phyloP scores from a whole-genome alignment of 2,329 filamentous ascomycete genomes.

The Byssoonygena ceratinophila region DNA sequence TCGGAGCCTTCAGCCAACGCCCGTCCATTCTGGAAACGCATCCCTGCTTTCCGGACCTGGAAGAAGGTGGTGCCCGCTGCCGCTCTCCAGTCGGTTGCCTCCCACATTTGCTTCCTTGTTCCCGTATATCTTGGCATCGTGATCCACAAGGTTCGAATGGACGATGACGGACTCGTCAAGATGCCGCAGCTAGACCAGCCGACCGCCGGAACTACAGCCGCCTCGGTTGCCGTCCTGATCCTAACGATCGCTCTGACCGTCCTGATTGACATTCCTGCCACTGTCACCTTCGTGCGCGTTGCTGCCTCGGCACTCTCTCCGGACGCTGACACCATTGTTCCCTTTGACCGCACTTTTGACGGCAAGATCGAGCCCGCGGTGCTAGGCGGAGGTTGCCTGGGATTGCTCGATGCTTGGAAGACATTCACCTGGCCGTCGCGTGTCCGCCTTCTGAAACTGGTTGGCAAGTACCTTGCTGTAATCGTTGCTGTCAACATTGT shows the following conservation, averaged over 20 bases:
- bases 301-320: conserved; percentile 78
- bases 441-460: conserved; percentile 61
- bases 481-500: conserved; percentile 40
- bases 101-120: conserved; percentile 40
- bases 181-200: conserved; percentile 12
- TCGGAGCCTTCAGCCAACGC: conserved; percentile 52
- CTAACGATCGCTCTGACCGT: conserved; percentile 39
- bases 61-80: conserved; percentile 60
- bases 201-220: conserved; percentile 34
- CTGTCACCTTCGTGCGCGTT: conserved; percentile 67
- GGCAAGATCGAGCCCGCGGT: conserved; percentile 66
- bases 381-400: conserved; percentile 60
- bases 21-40: conserved; percentile 51
- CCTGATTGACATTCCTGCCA: conserved; percentile 62
- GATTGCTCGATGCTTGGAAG: conserved; percentile 65
- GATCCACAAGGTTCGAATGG: conserved; percentile 40
- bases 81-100: conserved; percentile 49
- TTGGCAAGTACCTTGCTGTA: conserved; percentile 58
- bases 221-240: conserved; percentile 20
- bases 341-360: conserved; percentile 78
- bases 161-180: conserved; percentile 21
- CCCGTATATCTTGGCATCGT: conserved; percentile 35
- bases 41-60: conserved; percentile 57
- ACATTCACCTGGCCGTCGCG: conserved; percentile 65
- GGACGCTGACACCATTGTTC: conserved; percentile 71